Evolutionary conservation across 2,329 filamentous ascomycete species (phyloP), one percentile per base, ranked within the genome.

Genomic region (Trichoderma guizhouense): DNA sequence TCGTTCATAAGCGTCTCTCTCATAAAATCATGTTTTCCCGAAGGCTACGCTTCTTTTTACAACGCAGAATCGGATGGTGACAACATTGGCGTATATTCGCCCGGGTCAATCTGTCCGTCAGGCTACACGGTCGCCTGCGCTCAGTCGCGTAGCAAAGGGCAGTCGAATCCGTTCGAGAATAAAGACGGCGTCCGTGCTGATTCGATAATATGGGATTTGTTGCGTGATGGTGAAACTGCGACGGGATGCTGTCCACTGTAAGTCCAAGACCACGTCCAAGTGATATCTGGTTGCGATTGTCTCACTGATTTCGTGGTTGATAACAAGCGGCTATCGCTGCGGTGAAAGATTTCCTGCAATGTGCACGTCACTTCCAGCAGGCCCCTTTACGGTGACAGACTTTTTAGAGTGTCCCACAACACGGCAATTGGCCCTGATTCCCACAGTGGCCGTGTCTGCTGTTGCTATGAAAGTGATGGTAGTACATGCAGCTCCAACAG

Each of bases 371-470:
- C 0, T 0, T 43, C 15, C 15, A 8, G 6, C 5, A 0, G 0
- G 2, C 36, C 6, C 15, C 36, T 3, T 43, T 18, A 18, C 7
- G 1, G 36, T 43, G 15, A 43, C 36, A 5, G 36, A 43, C n/a
- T n/a, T n/a, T n/a, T n/a, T n/a, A n/a, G n/a, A n/a, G n/a, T n/a
- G n/a, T n/a, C n/a, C n/a, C n/a, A n/a, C n/a, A n/a, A n/a, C n/a
- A n/a, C n/a, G n/a, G n/a, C n/a, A n/a, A n/a, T n/a, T n/a, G n/a
- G n/a, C n/a, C n/a, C n/a, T n/a, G n/a, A n/a, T n/a, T n/a, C 26
- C 18, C 3, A n/a, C 39, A 47, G 3, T 11, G 15, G 39, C 39
- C 39, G 3, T 1, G 0, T 11, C 0, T 47, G 18, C n/a, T 0
- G 0, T n/a, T 9, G 43, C 43, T 51, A n/a, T 21, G 43, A 51